Base-by-base conservation (phyloP, 305 asterid genomes). In the Fraxinus dipetala region DNA sequence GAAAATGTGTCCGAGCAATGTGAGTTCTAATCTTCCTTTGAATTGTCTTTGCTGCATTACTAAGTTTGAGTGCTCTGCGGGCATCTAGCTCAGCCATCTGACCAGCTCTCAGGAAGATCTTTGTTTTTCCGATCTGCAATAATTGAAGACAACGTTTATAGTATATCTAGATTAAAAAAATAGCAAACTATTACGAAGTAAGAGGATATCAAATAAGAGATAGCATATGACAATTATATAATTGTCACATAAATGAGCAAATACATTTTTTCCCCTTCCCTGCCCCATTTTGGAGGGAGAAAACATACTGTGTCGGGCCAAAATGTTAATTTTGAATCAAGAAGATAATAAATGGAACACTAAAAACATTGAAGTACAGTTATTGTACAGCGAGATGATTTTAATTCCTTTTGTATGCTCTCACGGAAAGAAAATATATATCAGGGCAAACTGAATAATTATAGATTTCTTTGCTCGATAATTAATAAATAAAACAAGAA, bases 21-120 rank as follows among this genome's bases (percentile, higher is more conserved):
- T 93, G 89, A 78, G 92, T 89, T 89, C 95, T 90, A 67, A 84
- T 83, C 88, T 87, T 91, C 92, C 92, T 89, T 85, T 95, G 99
- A 78, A 93, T 91, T 80, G 61, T 91, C 90, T 86, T 93, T 82
- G 96, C 94, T 78, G 99, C 95, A 87, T 78, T 88, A 78, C 86
- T 88, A 75, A 91, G 95, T 87, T 91, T 93, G 70, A 83, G 88
- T 43, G 98, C 97, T 88, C 97, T 88, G 38, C 89, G 95, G 63
- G 97, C 94, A 93, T 95, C 99, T 84, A 95, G 90, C 67, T 92
- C 99, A 28, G 98, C 99, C 98, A 95, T 92, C 85, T 95, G 99
- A 85, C 98, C 99, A 79, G 99, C 97, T 89, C 99, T 87, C 30
- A 95, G 86, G 85, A 95, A 95, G 84, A 93, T 94, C 85, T 95